phyloP scores from a whole-genome alignment of 805 yeast genomes.

The Teunomyces atbi region DNA sequence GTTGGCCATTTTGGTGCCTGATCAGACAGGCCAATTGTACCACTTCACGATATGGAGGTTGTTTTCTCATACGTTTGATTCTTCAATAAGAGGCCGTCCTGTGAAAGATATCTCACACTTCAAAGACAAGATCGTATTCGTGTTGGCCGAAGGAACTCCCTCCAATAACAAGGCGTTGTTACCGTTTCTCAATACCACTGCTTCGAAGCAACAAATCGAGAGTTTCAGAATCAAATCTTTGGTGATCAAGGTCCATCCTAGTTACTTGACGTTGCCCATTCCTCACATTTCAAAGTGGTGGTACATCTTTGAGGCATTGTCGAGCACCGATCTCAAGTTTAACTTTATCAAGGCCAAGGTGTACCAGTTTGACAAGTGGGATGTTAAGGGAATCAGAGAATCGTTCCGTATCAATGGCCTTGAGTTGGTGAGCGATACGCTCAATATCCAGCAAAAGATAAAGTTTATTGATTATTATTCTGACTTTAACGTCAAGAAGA shows the following conservation, averaged over 20 bases:
- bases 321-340: constrained; percentile 16
- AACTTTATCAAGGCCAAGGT: constrained; percentile 27
- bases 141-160: constrained; percentile 80
- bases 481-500: constrained; percentile 5
- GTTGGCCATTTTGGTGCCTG: constrained; percentile 40
- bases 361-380: constrained; percentile 18
- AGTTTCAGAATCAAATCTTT: constrained; percentile 29
- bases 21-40: constrained; percentile 29
- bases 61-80: constrained; percentile 22
- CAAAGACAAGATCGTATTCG: constrained; percentile 46
- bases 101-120: constrained; percentile 22
- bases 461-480: constrained; percentile 20
- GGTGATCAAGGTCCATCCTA: constrained; percentile 39
- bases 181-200: constrained; percentile 40
- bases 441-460: constrained; percentile 27
- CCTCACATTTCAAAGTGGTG: constrained; percentile 22
- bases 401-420: constrained; percentile 35
- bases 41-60: constrained; percentile 25
- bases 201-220: constrained; percentile 13
- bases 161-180: constrained; percentile 79
- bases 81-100: constrained; percentile 5
- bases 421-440: constrained; percentile 26
- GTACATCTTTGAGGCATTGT: constrained; percentile 23
- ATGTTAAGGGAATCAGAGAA: constrained; percentile 17
- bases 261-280: constrained; percentile 34